These are phyloP conservation scores for Psilocybe cubensis DNA, from an alignment of 768 basidiomycete genomes.

Conservation along the genomic window DNA sequence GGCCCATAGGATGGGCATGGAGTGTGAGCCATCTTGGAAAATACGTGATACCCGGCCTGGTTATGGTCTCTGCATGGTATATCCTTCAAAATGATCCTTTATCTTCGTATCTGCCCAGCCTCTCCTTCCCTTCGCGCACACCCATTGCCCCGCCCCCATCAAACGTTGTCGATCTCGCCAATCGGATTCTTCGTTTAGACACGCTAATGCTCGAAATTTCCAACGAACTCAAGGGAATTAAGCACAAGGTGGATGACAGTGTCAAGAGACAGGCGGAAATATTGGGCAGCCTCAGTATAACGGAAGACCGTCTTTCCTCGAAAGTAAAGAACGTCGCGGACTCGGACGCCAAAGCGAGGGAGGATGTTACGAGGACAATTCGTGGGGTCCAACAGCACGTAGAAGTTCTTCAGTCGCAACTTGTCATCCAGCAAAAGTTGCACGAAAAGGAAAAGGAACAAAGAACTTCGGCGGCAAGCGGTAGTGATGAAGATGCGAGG, in stretches of 20 bases:
- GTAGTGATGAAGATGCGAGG: conserved; percentile 59
- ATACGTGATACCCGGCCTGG: conserved; percentile 44
- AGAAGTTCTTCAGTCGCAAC: conserved; percentile 45
- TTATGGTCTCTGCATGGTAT: conserved; percentile 50
- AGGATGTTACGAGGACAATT: conserved; percentile 48
- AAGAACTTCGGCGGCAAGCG: conserved; percentile 14
- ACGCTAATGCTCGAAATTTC: conserved; percentile 63
- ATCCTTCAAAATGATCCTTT: conserved; percentile 40
- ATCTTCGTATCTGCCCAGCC: conserved; percentile 35
- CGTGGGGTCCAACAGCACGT: conserved; percentile 58
- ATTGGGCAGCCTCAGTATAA: conserved; percentile 50
- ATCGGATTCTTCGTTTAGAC: conserved; percentile 67
- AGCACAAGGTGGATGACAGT: conserved; percentile 56
- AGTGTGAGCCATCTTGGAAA: conserved; percentile 39
- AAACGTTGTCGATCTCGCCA: conserved; percentile 68
- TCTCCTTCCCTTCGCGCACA: conserved; percentile 25
- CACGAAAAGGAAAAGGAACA: conserved; percentile 29
- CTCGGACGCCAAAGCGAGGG: conserved; percentile 56
- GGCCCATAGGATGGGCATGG: conserved; percentile 47
- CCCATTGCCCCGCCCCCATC: conserved; percentile 53
- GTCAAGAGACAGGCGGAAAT: conserved; percentile 54
- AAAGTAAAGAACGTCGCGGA: conserved; percentile 43
- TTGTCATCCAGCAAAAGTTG: conserved; percentile 28
- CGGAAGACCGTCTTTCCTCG: conserved; percentile 54
- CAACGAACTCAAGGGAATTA: conserved; percentile 53